Evolutionary conservation across 2,329 filamentous ascomycete genomes (phyloP), one percentile per base, ranked within the genome.

Genomic region (Alternaria tenuissima): DNA sequence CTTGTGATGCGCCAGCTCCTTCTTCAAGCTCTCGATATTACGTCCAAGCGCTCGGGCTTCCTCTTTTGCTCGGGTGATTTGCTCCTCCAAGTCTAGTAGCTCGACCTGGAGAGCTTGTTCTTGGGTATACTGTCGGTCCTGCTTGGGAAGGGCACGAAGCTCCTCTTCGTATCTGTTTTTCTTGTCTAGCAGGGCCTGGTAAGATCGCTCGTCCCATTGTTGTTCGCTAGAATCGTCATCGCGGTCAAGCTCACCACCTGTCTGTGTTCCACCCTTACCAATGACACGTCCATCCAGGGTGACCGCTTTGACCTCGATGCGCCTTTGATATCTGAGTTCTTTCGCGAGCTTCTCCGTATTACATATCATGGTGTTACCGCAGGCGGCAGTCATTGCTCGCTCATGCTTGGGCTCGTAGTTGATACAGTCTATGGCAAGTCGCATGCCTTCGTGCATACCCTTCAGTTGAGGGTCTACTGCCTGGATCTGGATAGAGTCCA

Each of bases 401-500:
- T 97, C 93, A 51, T 97, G 87, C 1, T 90, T 88, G 3, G 90
- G 86, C 70, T 98, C 95, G 73, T 95, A 99, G 73, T 97, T 93
- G 70, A 99, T 94, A 0, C 93, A 96, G 77, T 99, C 95, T 65
- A 99, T 96, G 0, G 94, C 96, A 59, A 97, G 86, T 7, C 94
- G 89, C 78, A 89, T 89, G 46, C 91, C 92, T 39, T 92, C 91
- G 56, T 92, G 86, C 77, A 97, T 90, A 28, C 93, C 92, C 80
- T 97, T 97, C 66, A 99, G 84, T 61, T 92, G 94, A 5, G 93
- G 91, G 76, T 96, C 96, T 60, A 95, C 88, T 11, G 92, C 89
- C 76, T 92, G 94, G 75, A 97, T 94, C 74, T 98, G 96, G 77
- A 99, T 97, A 53, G 96, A 97, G 82, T 99, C 95, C 18, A 99